phyloP scores from a whole-genome alignment of 2,329 filamentous ascomycete genomes.

The Fusarium papillatum region DNA sequence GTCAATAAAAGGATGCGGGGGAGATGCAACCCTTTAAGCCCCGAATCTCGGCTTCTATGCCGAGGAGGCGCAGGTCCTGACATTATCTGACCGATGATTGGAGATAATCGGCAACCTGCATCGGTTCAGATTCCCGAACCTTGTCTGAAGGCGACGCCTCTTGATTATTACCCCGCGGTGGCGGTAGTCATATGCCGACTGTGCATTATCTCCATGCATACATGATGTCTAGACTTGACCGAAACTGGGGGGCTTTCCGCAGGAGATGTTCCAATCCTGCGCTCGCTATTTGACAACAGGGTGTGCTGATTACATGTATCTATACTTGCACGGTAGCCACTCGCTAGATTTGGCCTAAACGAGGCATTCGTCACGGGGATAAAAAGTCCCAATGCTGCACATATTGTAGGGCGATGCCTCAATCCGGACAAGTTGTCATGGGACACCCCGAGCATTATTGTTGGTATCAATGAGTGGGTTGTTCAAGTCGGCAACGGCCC shows the following conservation, averaged over 20 bases:
- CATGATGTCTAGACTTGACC: neutral
- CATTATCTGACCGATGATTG: neutral
- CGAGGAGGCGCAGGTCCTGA: neutral
- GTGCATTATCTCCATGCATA: neutral
- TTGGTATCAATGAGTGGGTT: neutral
- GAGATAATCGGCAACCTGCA: neutral
- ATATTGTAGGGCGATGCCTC: neutral
- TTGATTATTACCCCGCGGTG: neutral
- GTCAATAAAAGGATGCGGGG: neutral
- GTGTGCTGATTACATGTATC: neutral
- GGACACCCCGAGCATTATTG: neutral
- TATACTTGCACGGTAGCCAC: neutral
- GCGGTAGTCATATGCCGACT: neutral
- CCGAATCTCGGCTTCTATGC: neutral
- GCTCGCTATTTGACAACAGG: neutral
- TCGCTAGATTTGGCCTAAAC: neutral
- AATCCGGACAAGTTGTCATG: neutral
- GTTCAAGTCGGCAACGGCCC: neutral
- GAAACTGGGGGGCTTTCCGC: no score
- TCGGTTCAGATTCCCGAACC: conserved; percentile 2
- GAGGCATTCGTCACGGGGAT: neutral
- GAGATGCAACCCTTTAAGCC: neutral
- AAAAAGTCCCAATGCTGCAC: neutral
- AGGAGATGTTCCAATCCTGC: neutral
- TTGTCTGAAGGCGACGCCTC: neutral